phyloP scores from a whole-genome alignment of 2,329 filamentous ascomycete genomes.

The Talaromyces sp. region DNA sequence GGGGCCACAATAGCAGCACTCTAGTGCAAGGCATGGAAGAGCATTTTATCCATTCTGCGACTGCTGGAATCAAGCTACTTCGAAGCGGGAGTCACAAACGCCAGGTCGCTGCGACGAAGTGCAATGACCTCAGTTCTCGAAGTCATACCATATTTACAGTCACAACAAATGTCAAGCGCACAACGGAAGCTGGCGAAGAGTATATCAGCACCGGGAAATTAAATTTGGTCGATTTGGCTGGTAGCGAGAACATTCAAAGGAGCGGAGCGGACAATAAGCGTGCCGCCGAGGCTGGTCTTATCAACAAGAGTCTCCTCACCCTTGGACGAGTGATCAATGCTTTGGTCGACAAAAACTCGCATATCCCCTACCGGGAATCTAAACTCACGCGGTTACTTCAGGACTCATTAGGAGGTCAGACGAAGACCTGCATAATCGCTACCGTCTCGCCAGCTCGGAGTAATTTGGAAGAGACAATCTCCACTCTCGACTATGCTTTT shows the following conservation, averaged over 20 bases:
- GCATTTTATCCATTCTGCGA: conserved; percentile 78
- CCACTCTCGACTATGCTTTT: conserved; percentile 95
- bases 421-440: conserved; percentile 98
- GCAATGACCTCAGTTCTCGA: conserved; percentile 94
- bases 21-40: conserved; percentile 98
- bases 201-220: conserved; percentile 87
- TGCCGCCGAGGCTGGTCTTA: conserved; percentile 88
- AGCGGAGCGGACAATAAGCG: conserved; percentile 98
- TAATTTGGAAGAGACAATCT: conserved; percentile 96
- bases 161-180: conserved; percentile 81
- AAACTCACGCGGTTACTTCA: conserved; percentile 92
- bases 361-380: conserved; percentile 90
- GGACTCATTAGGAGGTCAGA: conserved; percentile 90
- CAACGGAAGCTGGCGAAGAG: conserved; percentile 78
- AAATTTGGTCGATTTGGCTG: conserved; percentile 92
- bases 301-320: conserved; percentile 96
- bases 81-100: conserved; percentile 86
- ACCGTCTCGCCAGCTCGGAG: conserved; percentile 91
- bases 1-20: conserved; percentile 70
- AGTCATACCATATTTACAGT: conserved; percentile 98
- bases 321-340: conserved; percentile 96
- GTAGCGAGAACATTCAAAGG: conserved; percentile 94
- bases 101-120: conserved; percentile 99
- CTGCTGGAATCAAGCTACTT: conserved; percentile 80
- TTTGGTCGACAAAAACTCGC: conserved; percentile 78